These are phyloP conservation scores for Botrytis pseudocinerea DNA, from an alignment of 2,329 filamentous ascomycete species.

Conservation along the genomic window DNA sequence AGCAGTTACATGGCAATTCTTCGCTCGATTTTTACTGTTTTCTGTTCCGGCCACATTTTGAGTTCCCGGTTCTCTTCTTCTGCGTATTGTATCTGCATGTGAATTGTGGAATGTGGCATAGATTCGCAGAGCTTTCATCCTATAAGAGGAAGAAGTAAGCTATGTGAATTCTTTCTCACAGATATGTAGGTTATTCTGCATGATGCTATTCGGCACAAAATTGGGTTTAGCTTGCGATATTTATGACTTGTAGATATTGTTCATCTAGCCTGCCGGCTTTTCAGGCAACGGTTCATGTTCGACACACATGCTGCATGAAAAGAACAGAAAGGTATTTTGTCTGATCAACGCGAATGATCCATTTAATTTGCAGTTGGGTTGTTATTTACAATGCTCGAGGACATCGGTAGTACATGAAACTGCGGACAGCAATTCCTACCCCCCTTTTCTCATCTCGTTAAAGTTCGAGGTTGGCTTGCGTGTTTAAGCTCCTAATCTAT, in stretches of 20 bases:
- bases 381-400: too few species aligned
- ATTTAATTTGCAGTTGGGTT: neutral
- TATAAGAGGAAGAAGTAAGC: neutral
- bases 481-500: neutral
- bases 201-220: neutral
- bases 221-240: neutral
- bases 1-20: neutral
- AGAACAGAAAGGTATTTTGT: too few species aligned
- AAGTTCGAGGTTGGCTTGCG: too few species aligned
- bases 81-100: neutral
- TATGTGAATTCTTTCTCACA: neutral
- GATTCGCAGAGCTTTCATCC: neutral
- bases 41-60: neutral
- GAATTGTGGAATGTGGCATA: neutral
- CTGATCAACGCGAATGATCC: neutral
- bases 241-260: neutral
- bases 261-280: neutral
- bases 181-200: neutral
- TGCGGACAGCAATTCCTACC: neutral
- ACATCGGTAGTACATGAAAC: neutral
- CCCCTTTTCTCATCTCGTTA: neutral
- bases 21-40: neutral
- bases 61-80: rapidly evolving
- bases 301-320: neutral
- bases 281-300: neutral